Percentiles rank a stretch among this genome's conserved stretches.
These are phyloP conservation scores for Aegilops tauschii DNA, from an alignment of 176 grass and related monocot species.

Conservation along the genomic window DNA sequence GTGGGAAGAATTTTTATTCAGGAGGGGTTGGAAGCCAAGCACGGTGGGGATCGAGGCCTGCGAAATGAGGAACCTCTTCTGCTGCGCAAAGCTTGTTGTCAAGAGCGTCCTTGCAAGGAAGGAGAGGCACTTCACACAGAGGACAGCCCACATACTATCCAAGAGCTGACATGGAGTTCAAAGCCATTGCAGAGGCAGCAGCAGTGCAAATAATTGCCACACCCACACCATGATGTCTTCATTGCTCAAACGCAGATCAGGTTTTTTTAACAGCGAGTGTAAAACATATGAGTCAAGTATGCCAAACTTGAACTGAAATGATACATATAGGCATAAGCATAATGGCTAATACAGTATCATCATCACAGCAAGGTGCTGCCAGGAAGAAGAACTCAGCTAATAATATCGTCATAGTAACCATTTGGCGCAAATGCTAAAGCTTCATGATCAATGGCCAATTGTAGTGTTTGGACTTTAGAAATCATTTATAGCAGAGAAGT, in stretches of 20 bases:
- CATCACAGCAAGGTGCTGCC: neutral
- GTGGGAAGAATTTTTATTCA: slow-evolving; percentile 76
- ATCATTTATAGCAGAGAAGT: neutral
- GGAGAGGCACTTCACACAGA: slow-evolving; percentile 87
- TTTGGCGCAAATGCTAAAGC: neutral
- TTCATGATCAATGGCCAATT: neutral
- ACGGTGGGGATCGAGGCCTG: slow-evolving; percentile 81
- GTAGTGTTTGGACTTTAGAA: neutral
- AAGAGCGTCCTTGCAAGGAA: slow-evolving; percentile 77
- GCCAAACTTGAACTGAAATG: neutral
- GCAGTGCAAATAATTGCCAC: slow-evolving; percentile 43
- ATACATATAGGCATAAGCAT: neutral
- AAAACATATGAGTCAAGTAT: neutral
- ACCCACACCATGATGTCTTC: neutral
- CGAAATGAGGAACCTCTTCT: slow-evolving; percentile 92
- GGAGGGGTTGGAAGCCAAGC: slow-evolving; percentile 67
- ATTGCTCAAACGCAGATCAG: neutral
- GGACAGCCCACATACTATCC: slow-evolving; percentile 71
- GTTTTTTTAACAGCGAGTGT: neutral
- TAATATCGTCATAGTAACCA: neutral
- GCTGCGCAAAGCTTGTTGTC: slow-evolving; percentile 76
- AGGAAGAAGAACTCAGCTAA: neutral
- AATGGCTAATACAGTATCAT: neutral
- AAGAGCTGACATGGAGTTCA: slow-evolving; percentile 82
- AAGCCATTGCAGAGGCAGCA: slow-evolving; percentile 78